Evolutionary conservation across 2,329 filamentous ascomycete genomes (phyloP), one percentile per base, ranked within the genome.

Genomic region (Dothideomycetes sp.): DNA sequence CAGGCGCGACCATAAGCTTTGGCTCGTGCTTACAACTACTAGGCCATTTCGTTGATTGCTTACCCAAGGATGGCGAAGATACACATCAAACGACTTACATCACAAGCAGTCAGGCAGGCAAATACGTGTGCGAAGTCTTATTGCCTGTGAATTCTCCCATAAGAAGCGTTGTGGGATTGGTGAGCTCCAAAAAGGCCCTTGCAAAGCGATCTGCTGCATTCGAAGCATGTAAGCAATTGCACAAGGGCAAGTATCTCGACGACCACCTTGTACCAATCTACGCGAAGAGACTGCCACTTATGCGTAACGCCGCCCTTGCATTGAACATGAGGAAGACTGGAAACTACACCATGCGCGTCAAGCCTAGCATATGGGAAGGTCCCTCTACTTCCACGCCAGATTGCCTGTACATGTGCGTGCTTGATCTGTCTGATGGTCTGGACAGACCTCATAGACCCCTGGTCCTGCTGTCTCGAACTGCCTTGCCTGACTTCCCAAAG

Each of bases 151-250:
- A 69, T 16, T 83, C 86, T 1, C 86, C 85, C 0, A 64, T 95
- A 27, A 73, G 70, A 40, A 77, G 75, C 19, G 69, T 75, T 4
- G 67, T 69, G 10, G 89, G 91, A 4, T 66, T 63, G 5, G 63
- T 75, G 0, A 75, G 80, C 40, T 57, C 66, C 5, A 84, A 72
- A 42, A 96, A 94, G 58, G 70, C 78, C 19, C 63, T 81, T 14
- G 89, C 91, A 4, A 93, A 91, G 58, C 85, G 84, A 47, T 85
- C 88, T 0, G 89, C 88, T 3, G 89, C 91, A 0, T 96, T 89
- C 55, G 76, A 87, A 52, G 76, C 82, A 37, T 95, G 88, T 52
- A 56, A 86, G 2, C 57, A 77, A 45, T 68, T 98, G 12, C 68
- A 80, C 35, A 68, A 75, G 43, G 70, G 72, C 38, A 73, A 73